A percentile compares a stretch with the other conserved stretches of the same genome.
phyloP scores from a whole-genome alignment of 345 rosid species.

The Brassica napus region Da-Ae NC_063440.1:10397501-10398000 shows the following conservation, averaged over 20 bases:
- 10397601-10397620: background rate
- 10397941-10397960: conserved; percentile 34
- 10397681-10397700: conserved; percentile 1
- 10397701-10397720: conserved; percentile 23
- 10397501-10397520: background rate
- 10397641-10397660: background rate
- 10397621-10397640: too few relatives aligned
- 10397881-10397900: background rate
- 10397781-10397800: conserved; percentile 20
- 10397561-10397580: conserved; percentile 10
- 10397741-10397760: conserved; percentile 19
- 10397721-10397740: background rate
- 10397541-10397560: conserved; percentile 32
- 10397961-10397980: conserved; percentile 46
- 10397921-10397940: conserved; percentile 27
- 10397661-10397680: conserved; percentile 11
- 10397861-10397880: background rate
- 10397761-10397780: conserved; percentile 34
- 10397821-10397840: conserved; percentile 1
- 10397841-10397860: background rate
- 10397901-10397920: conserved; percentile 21
- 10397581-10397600: background rate
- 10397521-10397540: background rate
- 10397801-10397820: background rate
- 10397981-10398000: conserved; percentile 40